Evolutionary conservation across 140 eudicot genomes (phyloP).

Genomic region (Artemisia princeps): DNA sequence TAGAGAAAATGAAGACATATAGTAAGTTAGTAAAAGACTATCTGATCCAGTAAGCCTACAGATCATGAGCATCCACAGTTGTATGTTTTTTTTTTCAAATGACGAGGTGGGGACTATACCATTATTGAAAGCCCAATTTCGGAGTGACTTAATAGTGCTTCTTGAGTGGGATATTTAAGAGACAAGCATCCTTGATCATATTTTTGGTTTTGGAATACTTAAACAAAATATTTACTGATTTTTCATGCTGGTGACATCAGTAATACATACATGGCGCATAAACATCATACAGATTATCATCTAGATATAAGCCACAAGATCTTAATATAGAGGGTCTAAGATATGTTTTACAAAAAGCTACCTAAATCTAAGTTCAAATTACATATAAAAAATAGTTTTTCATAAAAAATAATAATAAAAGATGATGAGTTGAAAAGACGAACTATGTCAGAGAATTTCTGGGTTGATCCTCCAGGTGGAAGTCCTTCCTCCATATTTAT

Average conservation of each 20-base stretch:
- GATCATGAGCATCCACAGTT: too few species aligned
- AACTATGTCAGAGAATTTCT: slow-evolving; percentile 48
- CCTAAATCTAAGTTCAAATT: slow-evolving; percentile 2
- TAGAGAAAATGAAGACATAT: too few species aligned
- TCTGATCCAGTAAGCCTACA: too few species aligned
- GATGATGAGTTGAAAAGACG: slow-evolving; percentile 28
- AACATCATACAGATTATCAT: not conserved
- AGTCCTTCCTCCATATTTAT: slow-evolving; percentile 55
- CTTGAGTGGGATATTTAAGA: too few species aligned
- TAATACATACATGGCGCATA: not conserved
- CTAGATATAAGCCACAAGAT: not conserved
- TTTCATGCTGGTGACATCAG: not conserved
- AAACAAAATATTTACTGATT: not conserved
- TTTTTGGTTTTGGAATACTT: not conserved
- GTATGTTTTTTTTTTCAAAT: too few species aligned
- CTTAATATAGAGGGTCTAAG: not conserved
- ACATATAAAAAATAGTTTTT: not conserved
- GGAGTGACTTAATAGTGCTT: too few species aligned
- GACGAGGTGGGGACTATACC: too few species aligned
- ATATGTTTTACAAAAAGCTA: not conserved
- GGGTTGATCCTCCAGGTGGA: slow-evolving; percentile 43
- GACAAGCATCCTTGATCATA: not conserved
- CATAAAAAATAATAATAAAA: not conserved
- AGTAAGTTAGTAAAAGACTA: too few species aligned
- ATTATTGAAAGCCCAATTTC: too few species aligned